Conservation (phyloP, 2,329 filamentous ascomycete species). For the Fusarium piperis region DNA sequence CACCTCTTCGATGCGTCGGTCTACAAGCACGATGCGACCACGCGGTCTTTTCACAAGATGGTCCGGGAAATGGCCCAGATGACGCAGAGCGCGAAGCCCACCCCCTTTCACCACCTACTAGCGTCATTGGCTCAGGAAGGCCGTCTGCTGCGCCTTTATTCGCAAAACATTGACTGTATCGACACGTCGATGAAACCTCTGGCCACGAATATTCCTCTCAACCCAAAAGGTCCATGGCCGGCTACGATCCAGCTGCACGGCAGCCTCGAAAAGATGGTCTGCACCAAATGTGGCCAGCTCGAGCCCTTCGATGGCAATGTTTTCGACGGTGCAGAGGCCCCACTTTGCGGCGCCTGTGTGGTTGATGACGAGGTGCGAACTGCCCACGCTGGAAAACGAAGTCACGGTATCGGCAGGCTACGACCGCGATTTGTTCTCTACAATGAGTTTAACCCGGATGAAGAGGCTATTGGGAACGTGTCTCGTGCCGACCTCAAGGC, state of each 20-base stretch:
- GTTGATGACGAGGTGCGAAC: conserved; percentile 81
- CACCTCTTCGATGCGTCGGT: conserved; percentile 97
- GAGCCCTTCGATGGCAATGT: conserved; percentile 79
- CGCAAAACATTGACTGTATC: conserved; percentile 96
- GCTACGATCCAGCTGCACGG: conserved; percentile 93
- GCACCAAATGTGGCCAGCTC: conserved; percentile 87
- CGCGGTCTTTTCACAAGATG: conserved; percentile 94
- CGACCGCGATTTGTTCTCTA: conserved; percentile 95
- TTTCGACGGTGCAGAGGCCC: conserved; percentile 86
- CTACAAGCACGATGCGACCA: conserved; percentile 90
- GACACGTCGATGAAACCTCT: conserved; percentile 86
- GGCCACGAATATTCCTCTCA: conserved; percentile 81
- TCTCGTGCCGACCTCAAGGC: conserved; percentile 85
- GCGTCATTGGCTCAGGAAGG: conserved; percentile 89
- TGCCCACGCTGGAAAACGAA: conserved; percentile 81
- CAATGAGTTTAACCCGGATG: conserved; percentile 96
- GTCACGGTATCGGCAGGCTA: conserved; percentile 90
- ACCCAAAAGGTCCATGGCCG: conserved; percentile 89
- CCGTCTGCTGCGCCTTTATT: conserved; percentile 89
- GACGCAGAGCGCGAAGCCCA: conserved; percentile 81
- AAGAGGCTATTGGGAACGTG: conserved; percentile 93
- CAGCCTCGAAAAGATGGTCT: conserved; percentile 94
- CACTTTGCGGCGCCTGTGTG: conserved; percentile 79
- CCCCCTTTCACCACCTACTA: conserved; percentile 91
- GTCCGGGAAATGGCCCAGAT: conserved; percentile 86